Evolutionary conservation across 139 green algal genomes (phyloP), one percentile per base, ranked within the genome.

Genomic region (Zygnema cylindricum): DNA sequence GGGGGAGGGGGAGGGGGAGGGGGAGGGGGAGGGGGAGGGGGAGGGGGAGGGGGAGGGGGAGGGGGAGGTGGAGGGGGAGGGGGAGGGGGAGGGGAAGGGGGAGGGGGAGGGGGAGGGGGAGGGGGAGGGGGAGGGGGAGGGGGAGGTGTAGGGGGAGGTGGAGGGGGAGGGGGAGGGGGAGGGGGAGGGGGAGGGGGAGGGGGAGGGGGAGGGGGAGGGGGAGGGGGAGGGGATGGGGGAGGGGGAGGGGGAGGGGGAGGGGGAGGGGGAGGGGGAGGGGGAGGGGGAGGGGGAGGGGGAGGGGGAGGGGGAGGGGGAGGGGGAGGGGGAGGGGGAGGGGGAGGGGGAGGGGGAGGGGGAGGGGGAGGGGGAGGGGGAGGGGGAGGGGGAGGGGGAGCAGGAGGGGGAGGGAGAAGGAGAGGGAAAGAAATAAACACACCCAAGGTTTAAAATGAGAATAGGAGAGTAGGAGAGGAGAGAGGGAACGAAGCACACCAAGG

Each of bases 1-100:
- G n/a, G n/a, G n/a, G n/a, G n/a, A n/a, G n/a, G n/a, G n/a, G n/a
- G n/a, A n/a, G n/a, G n/a, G 49, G 49, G 49, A 25, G 16, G 7
- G 49, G 49, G 82, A 41, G 7, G 82, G 77, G 7, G 7, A 25
- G 71, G 82, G 82, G n/a, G n/a, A n/a, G n/a, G n/a, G n/a, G n/a
- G n/a, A n/a, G n/a, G n/a, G n/a, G n/a, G n/a, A n/a, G n/a, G n/a
- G n/a, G n/a, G n/a, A n/a, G n/a, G n/a, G n/a, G n/a, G n/a, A n/a
- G 25, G 25, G 57, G 75, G n/a, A 32, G 25, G 30, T 32, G 71
- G 75, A 82, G 75, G 71, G 71, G 75, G 25, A 73, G 75, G 25
- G 25, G 25, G 30, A 32, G 16, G 49, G 16, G 49, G 16, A 63
- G 16, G 49, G 49, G 16, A 16, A 7, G 7, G 7, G 16, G 71